Evolutionary conservation across 2,329 filamentous ascomycete species (phyloP).

Genomic region (Cordyceps fumosorosea): DNA sequence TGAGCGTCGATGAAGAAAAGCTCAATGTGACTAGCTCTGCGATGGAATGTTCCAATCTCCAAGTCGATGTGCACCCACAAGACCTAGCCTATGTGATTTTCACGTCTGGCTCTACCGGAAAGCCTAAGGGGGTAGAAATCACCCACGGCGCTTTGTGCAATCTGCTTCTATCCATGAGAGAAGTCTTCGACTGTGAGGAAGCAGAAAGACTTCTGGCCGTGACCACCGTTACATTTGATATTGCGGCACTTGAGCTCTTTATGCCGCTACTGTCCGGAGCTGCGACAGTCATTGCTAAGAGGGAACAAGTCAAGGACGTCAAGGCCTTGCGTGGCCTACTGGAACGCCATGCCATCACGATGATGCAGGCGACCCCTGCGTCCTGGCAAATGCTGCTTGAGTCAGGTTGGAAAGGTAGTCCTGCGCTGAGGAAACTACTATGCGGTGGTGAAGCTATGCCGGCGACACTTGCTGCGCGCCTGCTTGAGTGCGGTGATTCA

Average conservation of each 20-base stretch:
- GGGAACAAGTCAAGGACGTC: neutral
- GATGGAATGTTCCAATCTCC: neutral
- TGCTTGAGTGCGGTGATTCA: neutral
- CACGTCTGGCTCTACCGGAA: neutral
- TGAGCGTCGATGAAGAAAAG: neutral
- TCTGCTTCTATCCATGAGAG: neutral
- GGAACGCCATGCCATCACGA: neutral
- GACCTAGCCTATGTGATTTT: neutral
- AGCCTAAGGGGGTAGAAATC: neutral
- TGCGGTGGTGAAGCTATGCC: neutral
- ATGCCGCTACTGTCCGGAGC: neutral
- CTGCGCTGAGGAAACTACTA: neutral
- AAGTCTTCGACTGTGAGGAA: neutral
- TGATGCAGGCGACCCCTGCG: neutral
- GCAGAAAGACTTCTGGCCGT: neutral
- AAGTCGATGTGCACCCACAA: neutral
- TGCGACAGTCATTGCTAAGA: neutral
- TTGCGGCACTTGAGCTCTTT: neutral
- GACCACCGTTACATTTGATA: neutral
- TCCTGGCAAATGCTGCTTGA: neutral
- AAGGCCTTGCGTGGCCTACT: neutral
- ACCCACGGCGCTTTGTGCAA: neutral
- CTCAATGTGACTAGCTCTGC: no score
- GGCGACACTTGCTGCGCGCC: neutral
- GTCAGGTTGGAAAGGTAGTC: neutral